Conservation (phyloP, 2,329 filamentous ascomycete genomes). For the Cadophora luteo-olivacea region DNA sequence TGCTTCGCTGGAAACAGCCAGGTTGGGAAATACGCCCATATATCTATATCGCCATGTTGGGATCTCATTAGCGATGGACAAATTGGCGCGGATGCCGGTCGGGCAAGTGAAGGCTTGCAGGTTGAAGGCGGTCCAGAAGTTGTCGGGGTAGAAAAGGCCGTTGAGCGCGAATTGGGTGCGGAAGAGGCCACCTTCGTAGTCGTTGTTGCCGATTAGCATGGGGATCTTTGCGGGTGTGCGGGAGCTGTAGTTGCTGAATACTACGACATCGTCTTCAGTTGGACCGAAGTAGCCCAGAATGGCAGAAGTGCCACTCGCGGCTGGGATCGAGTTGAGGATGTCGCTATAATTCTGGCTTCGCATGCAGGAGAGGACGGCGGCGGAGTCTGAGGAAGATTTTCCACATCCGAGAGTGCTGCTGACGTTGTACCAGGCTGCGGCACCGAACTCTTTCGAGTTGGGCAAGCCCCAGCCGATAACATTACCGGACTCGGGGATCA, state of each 20-base stretch:
- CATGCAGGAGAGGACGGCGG: constrained; percentile 40
- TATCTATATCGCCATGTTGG: constrained; percentile 50
- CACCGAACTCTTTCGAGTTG: constrained; percentile 28
- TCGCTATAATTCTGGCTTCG: constrained; percentile 30
- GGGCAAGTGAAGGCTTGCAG: constrained; percentile 46
- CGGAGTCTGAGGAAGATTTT: constrained; percentile 32
- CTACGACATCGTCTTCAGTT: constrained; percentile 39
- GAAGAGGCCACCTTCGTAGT: constrained; percentile 46
- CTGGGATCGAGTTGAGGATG: constrained; percentile 35
- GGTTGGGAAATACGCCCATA: constrained; percentile 47
- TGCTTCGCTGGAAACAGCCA: constrained; percentile 40
- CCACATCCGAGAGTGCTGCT: constrained; percentile 41
- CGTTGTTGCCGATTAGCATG: constrained; percentile 44
- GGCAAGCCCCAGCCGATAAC: constrained; percentile 39
- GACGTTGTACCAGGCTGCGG: constrained; percentile 39
- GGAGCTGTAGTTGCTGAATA: constrained; percentile 42
- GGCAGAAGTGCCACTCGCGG: constrained; percentile 16
- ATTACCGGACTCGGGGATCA: constrained; percentile 46
- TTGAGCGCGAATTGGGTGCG: constrained; percentile 35
- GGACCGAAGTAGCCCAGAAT: constrained; percentile 39
- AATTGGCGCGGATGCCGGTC: constrained; percentile 40
- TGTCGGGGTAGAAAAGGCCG: constrained; percentile 34
- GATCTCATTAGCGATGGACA: constrained; percentile 36
- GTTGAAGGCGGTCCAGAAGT: constrained; percentile 42
- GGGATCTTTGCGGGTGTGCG: constrained; percentile 38